Conservation (phyloP, 73 alveolate species). For the Uronychia setigera region DNA sequence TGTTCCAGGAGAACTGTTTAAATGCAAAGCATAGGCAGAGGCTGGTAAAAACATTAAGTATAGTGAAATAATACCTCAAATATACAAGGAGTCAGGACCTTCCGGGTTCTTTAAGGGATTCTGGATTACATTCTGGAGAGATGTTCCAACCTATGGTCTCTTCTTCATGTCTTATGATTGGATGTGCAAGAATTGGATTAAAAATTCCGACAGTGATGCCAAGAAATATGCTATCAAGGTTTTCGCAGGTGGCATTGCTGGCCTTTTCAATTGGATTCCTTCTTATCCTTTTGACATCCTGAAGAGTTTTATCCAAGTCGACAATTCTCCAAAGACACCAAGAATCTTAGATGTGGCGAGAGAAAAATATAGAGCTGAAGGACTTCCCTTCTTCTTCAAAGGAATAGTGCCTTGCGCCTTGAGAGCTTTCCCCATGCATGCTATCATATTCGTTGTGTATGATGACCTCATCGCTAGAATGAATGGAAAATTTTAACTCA, state of each 20-base stretch:
- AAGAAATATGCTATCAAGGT: conserved; percentile 1
- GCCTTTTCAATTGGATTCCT: conserved; percentile 47
- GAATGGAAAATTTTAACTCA: not conserved
- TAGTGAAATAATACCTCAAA: not conserved
- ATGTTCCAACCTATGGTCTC: conserved; percentile 64
- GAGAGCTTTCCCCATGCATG: conserved; percentile 45
- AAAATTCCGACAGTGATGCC: not conserved
- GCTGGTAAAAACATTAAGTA: conserved; percentile 8
- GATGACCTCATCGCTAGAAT: conserved; percentile 17
- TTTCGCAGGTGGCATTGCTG: conserved; percentile 65
- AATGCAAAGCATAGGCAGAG: conserved; percentile 25
- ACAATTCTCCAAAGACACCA: conserved; percentile 10
- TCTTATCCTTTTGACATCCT: conserved; percentile 61
- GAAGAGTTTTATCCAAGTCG: conserved; percentile 43
- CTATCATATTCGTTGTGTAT: conserved; percentile 14
- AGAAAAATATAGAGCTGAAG: conserved; percentile 6
- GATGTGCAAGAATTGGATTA: conserved; percentile 3
- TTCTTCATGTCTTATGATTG: conserved; percentile 48
- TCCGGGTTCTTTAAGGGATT: conserved; percentile 48
- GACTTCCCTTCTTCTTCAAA: conserved; percentile 15
- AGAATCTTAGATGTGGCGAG: not conserved
- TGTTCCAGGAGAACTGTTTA: conserved; percentile 60
- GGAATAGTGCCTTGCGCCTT: conserved; percentile 30
- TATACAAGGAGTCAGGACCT: conserved; percentile 17
- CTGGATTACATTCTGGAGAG: conserved; percentile 57